Percentiles rank a stretch among this genome's conserved stretches.
These are phyloP conservation scores for Nothomitra cinnamomea DNA, from an alignment of 2,329 filamentous ascomycete genomes.

Conservation along the genomic window DNA sequence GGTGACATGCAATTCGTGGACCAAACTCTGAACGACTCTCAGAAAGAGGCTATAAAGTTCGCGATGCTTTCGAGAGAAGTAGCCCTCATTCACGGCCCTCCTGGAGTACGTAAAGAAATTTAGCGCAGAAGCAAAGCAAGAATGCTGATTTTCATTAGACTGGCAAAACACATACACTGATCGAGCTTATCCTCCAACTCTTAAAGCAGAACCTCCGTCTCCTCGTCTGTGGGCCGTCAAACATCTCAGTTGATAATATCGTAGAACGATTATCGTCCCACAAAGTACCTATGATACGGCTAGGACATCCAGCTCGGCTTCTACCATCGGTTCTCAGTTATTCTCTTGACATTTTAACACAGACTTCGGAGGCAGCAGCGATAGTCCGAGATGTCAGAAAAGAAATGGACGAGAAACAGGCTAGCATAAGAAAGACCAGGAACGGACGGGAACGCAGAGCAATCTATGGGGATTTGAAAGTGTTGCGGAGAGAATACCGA, in stretches of 20 bases:
- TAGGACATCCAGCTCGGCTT: slow-evolving; percentile 83
- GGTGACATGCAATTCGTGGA: slow-evolving; percentile 36
- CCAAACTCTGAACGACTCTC: slow-evolving; percentile 40
- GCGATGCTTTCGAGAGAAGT: slow-evolving; percentile 68
- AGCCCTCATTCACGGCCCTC: slow-evolving; percentile 83
- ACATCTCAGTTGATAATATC: slow-evolving; percentile 96
- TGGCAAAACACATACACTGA: slow-evolving; percentile 90
- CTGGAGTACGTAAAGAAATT: slow-evolving; percentile 39
- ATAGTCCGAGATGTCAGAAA: slow-evolving; percentile 81
- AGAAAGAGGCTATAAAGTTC: slow-evolving; percentile 54
- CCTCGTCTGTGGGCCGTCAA: slow-evolving; percentile 90
- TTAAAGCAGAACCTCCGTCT: slow-evolving; percentile 56
- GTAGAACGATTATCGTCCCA: slow-evolving; percentile 77
- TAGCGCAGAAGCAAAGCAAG: not conserved
- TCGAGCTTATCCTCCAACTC: slow-evolving; percentile 88
- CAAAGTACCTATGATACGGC: slow-evolving; percentile 70
- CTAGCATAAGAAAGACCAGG: slow-evolving; percentile 72
- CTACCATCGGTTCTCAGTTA: slow-evolving; percentile 77
- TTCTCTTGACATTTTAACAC: slow-evolving; percentile 79
- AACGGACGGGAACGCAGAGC: slow-evolving; percentile 61
- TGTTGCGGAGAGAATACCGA: slow-evolving; percentile 74
- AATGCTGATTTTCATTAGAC: slow-evolving; percentile 34
- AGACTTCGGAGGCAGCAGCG: slow-evolving; percentile 72
- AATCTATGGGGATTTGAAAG: slow-evolving; percentile 73
- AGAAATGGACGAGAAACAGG: slow-evolving; percentile 87